phyloP scores from a whole-genome alignment of 345 rosid genomes.

The Eutrema heterophyllum region DNA sequence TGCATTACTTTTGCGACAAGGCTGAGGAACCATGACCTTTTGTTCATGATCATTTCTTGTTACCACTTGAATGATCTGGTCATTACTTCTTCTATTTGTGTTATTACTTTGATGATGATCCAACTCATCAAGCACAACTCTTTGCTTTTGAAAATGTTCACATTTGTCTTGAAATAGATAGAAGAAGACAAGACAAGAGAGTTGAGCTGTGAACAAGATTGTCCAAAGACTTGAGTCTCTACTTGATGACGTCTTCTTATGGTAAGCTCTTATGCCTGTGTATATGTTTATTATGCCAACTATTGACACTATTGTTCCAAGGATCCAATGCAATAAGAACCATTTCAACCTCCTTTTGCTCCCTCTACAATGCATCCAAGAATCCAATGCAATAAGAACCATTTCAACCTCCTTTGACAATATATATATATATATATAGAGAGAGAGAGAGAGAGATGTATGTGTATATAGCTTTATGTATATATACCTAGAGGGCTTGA shows the following conservation, averaged over 20 bases:
- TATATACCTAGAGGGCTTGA: constrained; percentile 61
- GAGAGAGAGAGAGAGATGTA: neutral
- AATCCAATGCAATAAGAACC: neutral
- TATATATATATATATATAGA: too few species aligned
- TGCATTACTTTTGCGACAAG: constrained; percentile 63
- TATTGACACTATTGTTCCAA: constrained; percentile 58
- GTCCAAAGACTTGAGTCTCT: constrained; percentile 49
- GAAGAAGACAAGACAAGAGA: constrained; percentile 55
- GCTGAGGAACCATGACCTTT: constrained; percentile 47
- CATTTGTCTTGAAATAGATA: constrained; percentile 87
- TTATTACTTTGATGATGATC: constrained; percentile 17
- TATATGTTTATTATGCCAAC: constrained; percentile 71
- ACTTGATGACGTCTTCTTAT: constrained; percentile 44
- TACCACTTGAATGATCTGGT: constrained; percentile 19
- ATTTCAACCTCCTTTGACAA: too few species aligned
- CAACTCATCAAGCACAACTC: constrained; percentile 22
- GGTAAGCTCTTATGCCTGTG: constrained; percentile 74
- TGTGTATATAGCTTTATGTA: neutral
- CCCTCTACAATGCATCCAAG: constrained; percentile 43
- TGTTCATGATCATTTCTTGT: constrained; percentile 20
- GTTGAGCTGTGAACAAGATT: constrained; percentile 65
- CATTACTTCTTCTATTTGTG: constrained; percentile 17
- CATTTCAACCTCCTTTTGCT: constrained; percentile 59
- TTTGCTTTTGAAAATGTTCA: constrained; percentile 63
- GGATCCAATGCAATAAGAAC: constrained; percentile 77